A percentile compares a stretch with the other conserved stretches of the same genome.
These are phyloP conservation scores for Begonia peltatifolia DNA, from an alignment of 306 rosid species.

Conservation along the genomic window DNA sequence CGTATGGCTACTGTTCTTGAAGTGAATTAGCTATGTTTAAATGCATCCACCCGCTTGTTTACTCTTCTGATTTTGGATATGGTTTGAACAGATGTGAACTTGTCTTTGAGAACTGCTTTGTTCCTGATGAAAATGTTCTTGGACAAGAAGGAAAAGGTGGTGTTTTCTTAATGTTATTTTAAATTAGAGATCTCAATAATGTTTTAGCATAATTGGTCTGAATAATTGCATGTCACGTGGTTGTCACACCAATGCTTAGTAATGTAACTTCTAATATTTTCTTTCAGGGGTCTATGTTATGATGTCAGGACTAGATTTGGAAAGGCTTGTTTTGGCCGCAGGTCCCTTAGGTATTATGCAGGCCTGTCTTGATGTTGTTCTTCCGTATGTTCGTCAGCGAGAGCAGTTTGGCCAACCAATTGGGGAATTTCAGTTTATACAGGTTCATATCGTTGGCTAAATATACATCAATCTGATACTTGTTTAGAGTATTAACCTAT, in stretches of 20 bases:
- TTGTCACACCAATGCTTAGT: not conserved
- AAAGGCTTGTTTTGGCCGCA: constrained; percentile 82
- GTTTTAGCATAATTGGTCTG: not conserved
- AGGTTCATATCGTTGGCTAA: constrained; percentile 28
- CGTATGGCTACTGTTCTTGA: constrained; percentile 39
- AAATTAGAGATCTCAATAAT: not conserved
- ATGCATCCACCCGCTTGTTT: constrained; percentile 6
- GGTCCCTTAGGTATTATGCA: constrained; percentile 96
- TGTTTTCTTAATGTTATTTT: constrained; percentile 10
- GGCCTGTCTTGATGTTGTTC: constrained; percentile 74
- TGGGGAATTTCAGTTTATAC: constrained; percentile 94
- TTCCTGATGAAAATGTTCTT: constrained; percentile 85
- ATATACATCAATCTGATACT: constrained; percentile 4
- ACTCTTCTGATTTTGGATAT: constrained; percentile 22
- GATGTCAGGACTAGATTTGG: constrained; percentile 96
- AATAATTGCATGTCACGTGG: too few species aligned
- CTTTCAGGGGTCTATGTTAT: constrained; percentile 85
- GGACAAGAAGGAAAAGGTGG: constrained; percentile 92
- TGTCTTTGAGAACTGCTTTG: constrained; percentile 94
- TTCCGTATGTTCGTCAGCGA: constrained; percentile 86
- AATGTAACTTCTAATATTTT: constrained; percentile 7
- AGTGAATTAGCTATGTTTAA: constrained; percentile 7
- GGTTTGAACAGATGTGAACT: constrained; percentile 77
- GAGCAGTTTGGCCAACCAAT: constrained; percentile 96
- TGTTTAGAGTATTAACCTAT: not conserved